Evolutionary conservation across 1,139 yeast species (phyloP), one percentile per base, ranked within the genome.

Genomic region (Taphrina flavorubra): DNA sequence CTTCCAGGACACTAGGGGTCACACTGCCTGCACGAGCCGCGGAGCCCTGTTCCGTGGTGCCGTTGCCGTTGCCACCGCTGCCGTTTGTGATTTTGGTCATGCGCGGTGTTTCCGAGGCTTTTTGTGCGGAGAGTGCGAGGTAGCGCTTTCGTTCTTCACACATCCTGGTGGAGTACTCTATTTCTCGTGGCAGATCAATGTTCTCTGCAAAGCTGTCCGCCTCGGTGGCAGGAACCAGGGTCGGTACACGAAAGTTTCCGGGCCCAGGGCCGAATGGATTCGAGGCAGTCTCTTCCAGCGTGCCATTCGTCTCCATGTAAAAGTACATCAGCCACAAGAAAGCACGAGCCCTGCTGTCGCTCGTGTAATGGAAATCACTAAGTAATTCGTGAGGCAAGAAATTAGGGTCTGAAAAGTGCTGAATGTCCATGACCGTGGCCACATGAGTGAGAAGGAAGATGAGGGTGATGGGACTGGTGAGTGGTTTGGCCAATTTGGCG

Each of bases 261-360:
- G 78, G 78, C 16, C 63, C 56, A 2, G 79, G 76, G 31, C 89
- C 87, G 77, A 90, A 92, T 2, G 97, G 94, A 74, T 89, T 89
- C 1, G 75, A 69, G 1, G 78, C 78, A 25, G 91, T 77, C 70
- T 85, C 85, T 47, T 83, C 86, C 0, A 82, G 79, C 0, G 83
- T 78, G 72, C 89, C 81, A 71, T 84, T 82, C 0, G 97, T 89
- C 75, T 94, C 97, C 72, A 89, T 79, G 75, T 88, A 89, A 1
- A 91, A 84, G 80, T 90, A 91, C 70, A 90, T 77, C 53, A 94
- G 79, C 98, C 98, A 94, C 71, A 94, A 78, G 73, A 94, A 87
- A 44, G 94, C 82, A 65, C 82, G 79, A 1, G 91, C 92, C 72
- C 97, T 82, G 71, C 86, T 86, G 51, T 77, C 78, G 3, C 96